Evolutionary conservation across 2,329 filamentous ascomycete species (phyloP).

Genomic region (Microsporum ferrugineum): DNA sequence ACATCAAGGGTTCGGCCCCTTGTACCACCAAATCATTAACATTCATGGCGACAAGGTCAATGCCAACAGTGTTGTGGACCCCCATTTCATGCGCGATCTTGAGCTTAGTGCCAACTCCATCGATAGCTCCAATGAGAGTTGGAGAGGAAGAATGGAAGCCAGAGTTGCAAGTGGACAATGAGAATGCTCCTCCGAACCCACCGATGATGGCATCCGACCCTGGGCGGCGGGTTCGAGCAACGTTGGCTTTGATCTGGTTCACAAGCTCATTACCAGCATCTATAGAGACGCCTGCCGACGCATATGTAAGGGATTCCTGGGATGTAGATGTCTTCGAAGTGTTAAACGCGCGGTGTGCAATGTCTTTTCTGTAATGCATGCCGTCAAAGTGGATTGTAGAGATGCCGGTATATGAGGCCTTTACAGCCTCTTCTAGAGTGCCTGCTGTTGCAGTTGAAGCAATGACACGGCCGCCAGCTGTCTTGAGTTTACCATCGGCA

Average conservation of each 20-base stretch:
- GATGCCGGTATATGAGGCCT: constrained; percentile 77
- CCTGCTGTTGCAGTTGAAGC: constrained; percentile 71
- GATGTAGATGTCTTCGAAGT: constrained; percentile 19
- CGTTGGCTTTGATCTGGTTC: constrained; percentile 77
- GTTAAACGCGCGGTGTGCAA: constrained; percentile 57
- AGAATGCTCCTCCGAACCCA: constrained; percentile 82
- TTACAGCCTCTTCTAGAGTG: constrained; percentile 69
- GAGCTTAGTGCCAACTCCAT: constrained; percentile 93
- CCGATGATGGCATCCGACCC: constrained; percentile 90
- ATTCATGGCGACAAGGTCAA: constrained; percentile 97
- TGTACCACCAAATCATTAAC: constrained; percentile 96
- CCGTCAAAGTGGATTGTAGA: constrained; percentile 68
- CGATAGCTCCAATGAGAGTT: constrained; percentile 83
- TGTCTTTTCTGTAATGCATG: constrained; percentile 89
- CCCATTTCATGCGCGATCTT: constrained; percentile 85
- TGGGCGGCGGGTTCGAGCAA: constrained; percentile 70
- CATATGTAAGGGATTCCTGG: constrained; percentile 61
- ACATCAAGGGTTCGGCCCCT: constrained; percentile 87
- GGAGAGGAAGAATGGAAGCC: constrained; percentile 67
- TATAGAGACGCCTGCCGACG: constrained; percentile 84
- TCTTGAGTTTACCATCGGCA: constrained; percentile 53
- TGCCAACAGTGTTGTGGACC: constrained; percentile 88
- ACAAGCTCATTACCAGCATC: constrained; percentile 90
- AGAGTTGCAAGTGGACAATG: constrained; percentile 54
- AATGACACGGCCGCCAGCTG: constrained; percentile 82